Base-by-base conservation (phyloP, 2,329 filamentous ascomycete genomes). In the Hypoxylon sp. region DNA sequence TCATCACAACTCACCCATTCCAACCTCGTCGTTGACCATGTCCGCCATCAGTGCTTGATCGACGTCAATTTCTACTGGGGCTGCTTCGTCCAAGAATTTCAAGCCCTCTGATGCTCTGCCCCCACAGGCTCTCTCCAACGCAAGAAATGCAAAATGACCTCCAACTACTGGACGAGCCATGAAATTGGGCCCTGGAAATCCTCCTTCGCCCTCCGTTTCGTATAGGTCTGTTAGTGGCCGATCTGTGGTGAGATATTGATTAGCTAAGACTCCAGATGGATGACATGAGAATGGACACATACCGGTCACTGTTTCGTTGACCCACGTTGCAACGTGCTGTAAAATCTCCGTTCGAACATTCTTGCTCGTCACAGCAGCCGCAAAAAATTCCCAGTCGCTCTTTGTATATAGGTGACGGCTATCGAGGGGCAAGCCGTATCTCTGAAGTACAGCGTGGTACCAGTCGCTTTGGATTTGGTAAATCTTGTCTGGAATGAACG, bases 361-460 rank as follows among this genome's bases (percentile, higher is more conserved):
- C 75, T 86, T 85, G 70, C 88, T 89, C 3, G 92, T 87, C 4
- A 96, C 90, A 1, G 93, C 91, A 48, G 93, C 93, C 0, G 92
- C 91, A 77, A 96, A 94, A 76, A 96, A 93, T 72, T 96, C 90
- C 93, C 93, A 97, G 79, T 97, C 93, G 28, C 90, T 93, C 80
- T 97, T 97, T 32, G 92, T 91, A 78, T 96, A 96, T 2, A 95
- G 78, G 77, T 96, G 92, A 44, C 93, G 87, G 70, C 87, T 91
- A 78, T 97, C 93, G 6, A 97, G 85, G 0, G 93, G 93, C 2
- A 97, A 80, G 0, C 93, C 93, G 77, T 95, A 96, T 72, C 87
- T 89, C 76, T 96, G 92, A 69, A 92, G 86, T 8, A 95, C 92
- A 12, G 87, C 84, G 67, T 87, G 83, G 80, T 96, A 97, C 92